phyloP scores from a whole-genome alignment of 2,329 filamentous ascomycete genomes.

The Ceratocystis harringtonii region DNA sequence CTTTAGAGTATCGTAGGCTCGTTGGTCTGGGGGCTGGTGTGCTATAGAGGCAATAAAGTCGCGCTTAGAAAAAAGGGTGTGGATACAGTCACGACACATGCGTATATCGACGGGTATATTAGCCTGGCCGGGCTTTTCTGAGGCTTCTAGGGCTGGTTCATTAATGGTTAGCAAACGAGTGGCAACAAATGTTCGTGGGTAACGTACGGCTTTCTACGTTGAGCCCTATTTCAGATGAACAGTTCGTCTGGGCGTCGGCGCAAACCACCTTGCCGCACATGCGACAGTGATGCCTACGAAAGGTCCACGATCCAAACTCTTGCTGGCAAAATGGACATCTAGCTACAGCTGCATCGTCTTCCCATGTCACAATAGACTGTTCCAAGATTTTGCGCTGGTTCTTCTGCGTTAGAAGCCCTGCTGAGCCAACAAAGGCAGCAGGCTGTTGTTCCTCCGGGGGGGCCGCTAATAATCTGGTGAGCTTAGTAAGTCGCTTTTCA shows the following conservation, averaged over 20 bases:
- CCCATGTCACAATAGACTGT: conserved; percentile 87
- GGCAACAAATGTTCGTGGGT: not conserved
- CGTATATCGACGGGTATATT: conserved; percentile 65
- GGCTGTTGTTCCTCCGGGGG: conserved; percentile 49
- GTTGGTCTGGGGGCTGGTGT: conserved; percentile 56
- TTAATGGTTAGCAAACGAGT: not conserved
- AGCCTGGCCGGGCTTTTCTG: conserved; percentile 27
- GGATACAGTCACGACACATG: conserved; percentile 80
- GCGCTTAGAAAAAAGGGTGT: conserved; percentile 45
- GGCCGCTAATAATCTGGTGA: conserved; percentile 70
- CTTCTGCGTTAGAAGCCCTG: conserved; percentile 49
- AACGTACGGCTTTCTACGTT: conserved; percentile 47
- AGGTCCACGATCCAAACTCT: conserved; percentile 85
- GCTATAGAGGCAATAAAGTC: conserved; percentile 61
- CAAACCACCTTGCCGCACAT: conserved; percentile 90
- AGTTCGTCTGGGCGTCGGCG: conserved; percentile 68
- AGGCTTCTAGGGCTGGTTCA: conserved; percentile 24
- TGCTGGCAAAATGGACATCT: conserved; percentile 92
- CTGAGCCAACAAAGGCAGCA: conserved; percentile 33
- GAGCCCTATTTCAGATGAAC: conserved; percentile 70
- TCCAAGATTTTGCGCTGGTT: conserved; percentile 69
- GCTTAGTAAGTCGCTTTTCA: conserved; percentile 79
- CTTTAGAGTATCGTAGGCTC: conserved; percentile 65
- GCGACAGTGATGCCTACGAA: conserved; percentile 84
- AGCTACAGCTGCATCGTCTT: conserved; percentile 67